Percentiles rank a stretch among this genome's conserved stretches.
Evolutionary conservation across 129 eudicot genomes (phyloP).

Genomic region (Pittosporum tobira): DNA sequence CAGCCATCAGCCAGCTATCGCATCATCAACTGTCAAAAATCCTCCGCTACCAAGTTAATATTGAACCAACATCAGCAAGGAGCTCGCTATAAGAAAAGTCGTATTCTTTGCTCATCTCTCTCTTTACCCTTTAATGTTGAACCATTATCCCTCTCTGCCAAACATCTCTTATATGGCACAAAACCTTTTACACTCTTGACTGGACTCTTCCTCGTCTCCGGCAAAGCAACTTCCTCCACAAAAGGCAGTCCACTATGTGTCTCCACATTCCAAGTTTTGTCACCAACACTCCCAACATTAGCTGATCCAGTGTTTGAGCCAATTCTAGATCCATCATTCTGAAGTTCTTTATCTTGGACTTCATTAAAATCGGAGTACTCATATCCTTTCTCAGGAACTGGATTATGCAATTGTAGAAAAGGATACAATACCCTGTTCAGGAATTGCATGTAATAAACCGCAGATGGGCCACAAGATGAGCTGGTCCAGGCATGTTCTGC

Average conservation of each 20-base stretch:
- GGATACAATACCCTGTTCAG: constrained; percentile 28
- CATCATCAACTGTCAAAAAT: constrained; percentile 5
- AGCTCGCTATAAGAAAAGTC: constrained; percentile 51
- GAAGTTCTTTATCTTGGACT: constrained; percentile 17
- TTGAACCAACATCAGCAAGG: background rate
- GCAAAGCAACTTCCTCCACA: constrained; percentile 14
- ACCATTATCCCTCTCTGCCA: constrained; percentile 37
- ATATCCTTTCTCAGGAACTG: constrained; percentile 13
- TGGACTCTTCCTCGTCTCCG: constrained; percentile 17
- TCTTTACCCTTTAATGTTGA: constrained; percentile 31
- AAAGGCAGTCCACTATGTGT: constrained; percentile 16
- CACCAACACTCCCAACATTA: constrained; percentile 7
- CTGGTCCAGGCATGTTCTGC: constrained; percentile 11
- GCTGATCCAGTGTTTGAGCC: constrained; percentile 39
- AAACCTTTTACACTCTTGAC: constrained; percentile 29
- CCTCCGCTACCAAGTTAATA: background rate
- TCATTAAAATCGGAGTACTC: constrained; percentile 7
- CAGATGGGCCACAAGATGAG: constrained; percentile 25
- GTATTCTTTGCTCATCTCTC: constrained; percentile 44
- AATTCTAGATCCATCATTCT: constrained; percentile 37
- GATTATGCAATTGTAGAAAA: constrained; percentile 18
- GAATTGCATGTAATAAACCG: constrained; percentile 19
- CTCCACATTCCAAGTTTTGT: constrained; percentile 19
- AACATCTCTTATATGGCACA: constrained; percentile 77
- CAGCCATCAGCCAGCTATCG: background rate